Evolutionary conservation across 768 basidiomycete genomes (phyloP), one percentile per base, ranked within the genome.

Genomic region (Pulveroboletus sp.): DNA sequence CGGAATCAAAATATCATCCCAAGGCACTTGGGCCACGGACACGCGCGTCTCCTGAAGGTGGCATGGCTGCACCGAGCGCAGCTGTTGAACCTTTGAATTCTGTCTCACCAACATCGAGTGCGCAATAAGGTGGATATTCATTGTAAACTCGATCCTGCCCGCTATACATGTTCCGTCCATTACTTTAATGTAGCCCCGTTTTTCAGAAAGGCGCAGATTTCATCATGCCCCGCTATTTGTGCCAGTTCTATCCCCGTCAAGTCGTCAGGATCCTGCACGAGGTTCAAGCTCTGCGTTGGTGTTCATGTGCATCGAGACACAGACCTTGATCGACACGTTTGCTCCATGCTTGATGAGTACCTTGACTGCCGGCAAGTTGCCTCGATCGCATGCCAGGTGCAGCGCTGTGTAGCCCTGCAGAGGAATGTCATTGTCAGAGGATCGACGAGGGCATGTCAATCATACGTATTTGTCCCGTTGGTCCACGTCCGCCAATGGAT

Each of bases 331-430:
- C 27, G 67, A 66, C 37, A 59, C 64, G 57, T 91, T 80, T 6
- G 86, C 92, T 5, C 89, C 90, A 43, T 73, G 70, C 19, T 72
- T 57, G 17, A 94, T 62, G 34, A 97, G 67, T 5, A 82, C 47
- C 53, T 75, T 68, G 2, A 87, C 85, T 3, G 79, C 69, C 0
- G 73, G 71, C 7, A 72, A 46, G 58, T 82, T 75, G 2, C 94
- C 94, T 60, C 93, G 74, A 65, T 97, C 94, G 23, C 84, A 81
- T 5, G 94, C 93, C 0, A 94, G 74, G 58, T 97, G 94, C 17
- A 97, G 68, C 8, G 93, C 77, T 1, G 92, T 90, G 64, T 92
- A 93, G 31, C 90, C 93, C 94, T 97, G 59, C 17, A 40, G 43
- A 47, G 13, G 25, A 33, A 29, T 11, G 45, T 51, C 41, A 50